Conservation (phyloP, 768 basidiomycete genomes). For the Leccinum pellstonianum region DNA sequence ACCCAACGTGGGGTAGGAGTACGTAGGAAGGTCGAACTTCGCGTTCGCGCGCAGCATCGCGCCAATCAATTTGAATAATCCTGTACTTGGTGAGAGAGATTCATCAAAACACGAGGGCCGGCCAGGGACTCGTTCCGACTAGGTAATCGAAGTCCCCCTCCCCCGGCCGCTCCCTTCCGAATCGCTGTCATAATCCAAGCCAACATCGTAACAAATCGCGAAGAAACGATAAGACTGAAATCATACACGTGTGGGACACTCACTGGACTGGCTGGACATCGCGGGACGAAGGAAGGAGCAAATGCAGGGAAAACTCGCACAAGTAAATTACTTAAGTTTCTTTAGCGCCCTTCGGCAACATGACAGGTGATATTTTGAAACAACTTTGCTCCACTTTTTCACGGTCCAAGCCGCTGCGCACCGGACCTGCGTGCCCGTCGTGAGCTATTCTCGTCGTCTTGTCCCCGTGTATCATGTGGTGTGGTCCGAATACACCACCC, state of each 20-base stretch:
- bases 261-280: neutral
- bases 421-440: slow-evolving; percentile 1
- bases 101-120: slow-evolving; percentile 6
- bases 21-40: neutral
- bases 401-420: neutral
- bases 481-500: neutral
- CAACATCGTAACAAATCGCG: neutral
- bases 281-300: neutral
- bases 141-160: neutral
- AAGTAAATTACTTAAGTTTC: neutral
- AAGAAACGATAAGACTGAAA: neutral
- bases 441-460: neutral
- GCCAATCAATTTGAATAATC: slow-evolving; percentile 8
- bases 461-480: neutral
- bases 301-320: neutral
- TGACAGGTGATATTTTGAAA: slow-evolving; percentile 1
- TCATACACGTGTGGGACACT: neutral
- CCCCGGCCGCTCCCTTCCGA: neutral
- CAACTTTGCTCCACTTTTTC: neutral
- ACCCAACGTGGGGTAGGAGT: neutral
- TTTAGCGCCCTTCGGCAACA: neutral
- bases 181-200: neutral
- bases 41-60: neutral
- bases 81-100: slow-evolving; percentile 2
- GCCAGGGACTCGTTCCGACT: neutral